Percentiles rank a stretch among this genome's conserved stretches.
Conservation (phyloP, 164 flowering plant genomes). For the Berberis thunbergii region DNA sequence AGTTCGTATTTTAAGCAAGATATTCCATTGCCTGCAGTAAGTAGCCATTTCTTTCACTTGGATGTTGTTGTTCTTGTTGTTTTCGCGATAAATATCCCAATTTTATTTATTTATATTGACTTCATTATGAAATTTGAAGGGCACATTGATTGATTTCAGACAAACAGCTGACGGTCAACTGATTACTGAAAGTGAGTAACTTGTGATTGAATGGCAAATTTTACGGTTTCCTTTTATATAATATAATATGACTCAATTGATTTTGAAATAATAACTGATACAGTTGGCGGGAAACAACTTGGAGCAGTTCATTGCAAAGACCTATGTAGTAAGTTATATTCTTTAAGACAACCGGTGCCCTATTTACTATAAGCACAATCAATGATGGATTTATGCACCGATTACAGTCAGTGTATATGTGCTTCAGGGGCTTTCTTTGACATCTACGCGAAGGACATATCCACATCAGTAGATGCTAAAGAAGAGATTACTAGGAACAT, state of each 20-base stretch:
- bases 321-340: slow-evolving; percentile 66
- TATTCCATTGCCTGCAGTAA: slow-evolving; percentile 77
- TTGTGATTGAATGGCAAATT: neutral
- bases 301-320: slow-evolving; percentile 92
- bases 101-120: too few relatives aligned
- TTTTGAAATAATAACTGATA: slow-evolving; percentile 9
- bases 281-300: slow-evolving; percentile 74
- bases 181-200: slow-evolving; percentile 71
- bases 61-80: too few relatives aligned
- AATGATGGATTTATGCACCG: too few relatives aligned
- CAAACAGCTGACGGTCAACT: slow-evolving; percentile 72
- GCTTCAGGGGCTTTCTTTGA: slow-evolving; percentile 87
- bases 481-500: slow-evolving; percentile 78
- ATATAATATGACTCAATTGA: neutral
- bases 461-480: slow-evolving; percentile 69
- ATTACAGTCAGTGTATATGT: too few relatives aligned
- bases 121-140: slow-evolving; percentile 36
- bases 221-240: too few relatives aligned
- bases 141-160: slow-evolving; percentile 73
- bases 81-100: too few relatives aligned
- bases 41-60: neutral
- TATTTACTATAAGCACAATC: too few relatives aligned
- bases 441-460: slow-evolving; percentile 85
- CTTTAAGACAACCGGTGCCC: neutral
- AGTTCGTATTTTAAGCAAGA: slow-evolving; percentile 69